phyloP scores from a whole-genome alignment of 2,329 filamentous ascomycete genomes.

The Botrytis fragariae region DNA sequence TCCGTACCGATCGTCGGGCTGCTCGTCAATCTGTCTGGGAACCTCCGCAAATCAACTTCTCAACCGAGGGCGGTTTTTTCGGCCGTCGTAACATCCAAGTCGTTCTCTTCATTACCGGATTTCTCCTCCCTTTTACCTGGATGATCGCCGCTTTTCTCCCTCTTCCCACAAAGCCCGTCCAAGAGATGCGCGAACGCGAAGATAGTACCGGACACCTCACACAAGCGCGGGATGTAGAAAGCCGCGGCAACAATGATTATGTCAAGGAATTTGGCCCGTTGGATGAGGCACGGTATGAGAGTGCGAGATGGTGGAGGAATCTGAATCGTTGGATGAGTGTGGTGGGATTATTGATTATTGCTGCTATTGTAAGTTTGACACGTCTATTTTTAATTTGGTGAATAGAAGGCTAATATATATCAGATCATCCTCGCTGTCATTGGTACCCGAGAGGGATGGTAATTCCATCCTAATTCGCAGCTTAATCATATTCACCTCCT shows the following conservation, averaged over 20 bases:
- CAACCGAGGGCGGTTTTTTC: constrained; percentile 56
- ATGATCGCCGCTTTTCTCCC: constrained; percentile 75
- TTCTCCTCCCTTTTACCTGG: constrained; percentile 78
- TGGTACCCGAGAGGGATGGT: constrained; percentile 30
- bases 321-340: constrained; percentile 61
- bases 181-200: constrained; percentile 50
- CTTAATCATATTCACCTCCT: neutral
- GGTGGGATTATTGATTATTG: constrained; percentile 54
- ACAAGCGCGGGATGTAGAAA: neutral
- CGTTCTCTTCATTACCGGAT: constrained; percentile 71
- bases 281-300: constrained; percentile 45
- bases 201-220: constrained; percentile 35
- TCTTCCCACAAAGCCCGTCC: constrained; percentile 57
- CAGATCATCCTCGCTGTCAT: constrained; percentile 35
- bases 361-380: constrained; percentile 49
- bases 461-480: neutral
- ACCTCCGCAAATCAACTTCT: constrained; percentile 68
- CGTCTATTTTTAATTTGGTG: neutral
- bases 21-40: constrained; percentile 64
- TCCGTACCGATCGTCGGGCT: constrained; percentile 61
- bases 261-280: constrained; percentile 33
- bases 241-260: constrained; percentile 29
- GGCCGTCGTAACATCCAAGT: constrained; percentile 72
- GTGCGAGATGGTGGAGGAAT: constrained; percentile 63
- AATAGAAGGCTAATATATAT: constrained; percentile 7